These are phyloP conservation scores for Xylaria grammica DNA, from an alignment of 495 filamentous ascomycete genomes.

Conservation along the genomic window DNA sequence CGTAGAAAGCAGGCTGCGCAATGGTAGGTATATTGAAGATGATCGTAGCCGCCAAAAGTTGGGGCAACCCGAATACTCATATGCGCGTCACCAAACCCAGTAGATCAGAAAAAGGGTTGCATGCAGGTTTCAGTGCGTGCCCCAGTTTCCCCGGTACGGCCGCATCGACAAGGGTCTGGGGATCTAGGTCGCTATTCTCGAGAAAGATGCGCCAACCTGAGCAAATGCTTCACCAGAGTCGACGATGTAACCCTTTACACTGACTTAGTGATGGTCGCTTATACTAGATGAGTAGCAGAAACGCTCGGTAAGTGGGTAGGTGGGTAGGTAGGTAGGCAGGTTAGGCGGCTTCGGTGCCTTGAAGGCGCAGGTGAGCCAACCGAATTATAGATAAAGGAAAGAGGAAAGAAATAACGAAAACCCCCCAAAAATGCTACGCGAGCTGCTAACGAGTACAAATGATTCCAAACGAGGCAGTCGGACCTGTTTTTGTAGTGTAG, in stretches of 20 bases:
- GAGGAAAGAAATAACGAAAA: too few relatives aligned
- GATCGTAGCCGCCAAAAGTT: not conserved
- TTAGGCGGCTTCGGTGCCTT: not conserved
- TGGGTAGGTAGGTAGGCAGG: too few relatives aligned
- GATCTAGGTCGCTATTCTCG: not conserved
- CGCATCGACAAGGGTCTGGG: not conserved
- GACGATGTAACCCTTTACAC: not conserved
- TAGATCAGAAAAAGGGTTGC: conserved; percentile 9
- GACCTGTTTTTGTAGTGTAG: not conserved
- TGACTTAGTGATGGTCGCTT: not conserved
- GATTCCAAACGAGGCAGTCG: not conserved
- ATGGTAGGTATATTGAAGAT: not conserved
- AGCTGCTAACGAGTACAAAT: too few relatives aligned
- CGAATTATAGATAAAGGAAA: not conserved
- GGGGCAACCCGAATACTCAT: conserved; percentile 5
- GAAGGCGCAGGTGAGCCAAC: not conserved
- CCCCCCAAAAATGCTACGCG: too few relatives aligned
- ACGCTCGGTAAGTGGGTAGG: not conserved
- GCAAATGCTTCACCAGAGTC: conserved; percentile 7
- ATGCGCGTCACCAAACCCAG: conserved; percentile 5
- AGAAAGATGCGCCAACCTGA: not conserved
- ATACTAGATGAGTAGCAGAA: not conserved
- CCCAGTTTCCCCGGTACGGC: not conserved
- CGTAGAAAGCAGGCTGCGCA: not conserved
- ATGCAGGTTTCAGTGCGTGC: conserved; percentile 17